phyloP scores from a whole-genome alignment of 2,329 filamentous ascomycete species.

The Diaporthe australafricana region DNA sequence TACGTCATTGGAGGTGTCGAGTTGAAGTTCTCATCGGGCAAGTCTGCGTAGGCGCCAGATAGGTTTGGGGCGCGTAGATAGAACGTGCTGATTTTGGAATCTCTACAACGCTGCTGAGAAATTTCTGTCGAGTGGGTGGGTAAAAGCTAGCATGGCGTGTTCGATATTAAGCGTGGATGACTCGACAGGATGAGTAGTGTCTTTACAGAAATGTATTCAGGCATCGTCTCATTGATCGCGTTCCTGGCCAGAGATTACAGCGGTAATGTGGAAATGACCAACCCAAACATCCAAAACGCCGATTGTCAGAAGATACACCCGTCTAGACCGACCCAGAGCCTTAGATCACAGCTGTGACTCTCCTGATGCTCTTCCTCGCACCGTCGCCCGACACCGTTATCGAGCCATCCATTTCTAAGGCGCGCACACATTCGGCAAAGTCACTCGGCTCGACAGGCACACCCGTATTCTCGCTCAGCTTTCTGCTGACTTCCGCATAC shows the following conservation, averaged over 20 bases:
- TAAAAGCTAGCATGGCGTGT: not conserved
- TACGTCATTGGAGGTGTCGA: constrained; percentile 85
- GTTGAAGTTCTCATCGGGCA: constrained; percentile 74
- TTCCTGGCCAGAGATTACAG: constrained; percentile 23
- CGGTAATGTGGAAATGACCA: constrained; percentile 24
- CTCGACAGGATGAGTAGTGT: constrained; percentile 14
- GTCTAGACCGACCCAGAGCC: not conserved
- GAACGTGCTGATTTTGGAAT: not conserved
- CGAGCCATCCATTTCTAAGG: constrained; percentile 85
- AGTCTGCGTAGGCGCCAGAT: constrained; percentile 39
- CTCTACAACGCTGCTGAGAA: not conserved
- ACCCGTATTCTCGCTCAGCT: constrained; percentile 77
- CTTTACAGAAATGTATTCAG: constrained; percentile 15
- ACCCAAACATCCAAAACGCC: constrained; percentile 23
- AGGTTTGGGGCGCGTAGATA: constrained; percentile 40
- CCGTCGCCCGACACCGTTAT: constrained; percentile 88
- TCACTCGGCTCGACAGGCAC: constrained; percentile 81
- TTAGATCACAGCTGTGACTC: constrained; percentile 69
- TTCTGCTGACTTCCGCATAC: constrained; percentile 81
- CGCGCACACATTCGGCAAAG: constrained; percentile 83
- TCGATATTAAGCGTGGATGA: constrained; percentile 7
- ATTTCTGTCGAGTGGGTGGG: not conserved
- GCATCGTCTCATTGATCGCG: constrained; percentile 27
- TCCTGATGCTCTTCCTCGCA: constrained; percentile 81
- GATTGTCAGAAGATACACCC: not conserved